Evolutionary conservation across 177 flowering plant species (phyloP).

Genomic region (Telopea speciosissima): DNA sequence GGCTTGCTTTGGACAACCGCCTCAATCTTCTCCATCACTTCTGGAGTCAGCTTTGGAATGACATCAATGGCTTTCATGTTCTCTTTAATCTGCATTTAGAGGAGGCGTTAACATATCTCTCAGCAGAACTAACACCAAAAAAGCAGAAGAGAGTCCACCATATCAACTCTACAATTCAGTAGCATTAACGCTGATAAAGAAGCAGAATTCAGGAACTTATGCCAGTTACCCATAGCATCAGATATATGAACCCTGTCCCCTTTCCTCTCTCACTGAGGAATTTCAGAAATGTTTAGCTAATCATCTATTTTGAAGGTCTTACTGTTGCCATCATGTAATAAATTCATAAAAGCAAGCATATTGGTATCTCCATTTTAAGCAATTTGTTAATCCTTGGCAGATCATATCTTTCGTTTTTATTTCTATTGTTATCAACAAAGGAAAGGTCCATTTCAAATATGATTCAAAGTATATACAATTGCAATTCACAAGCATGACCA

Average conservation of each 20-base stretch:
- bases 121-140: neutral
- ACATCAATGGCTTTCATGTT: conserved; percentile 97
- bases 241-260: neutral
- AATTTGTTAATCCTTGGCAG: neutral
- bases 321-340: neutral
- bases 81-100: conserved; percentile 66
- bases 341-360: neutral
- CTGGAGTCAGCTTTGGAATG: conserved; percentile 80
- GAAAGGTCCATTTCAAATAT: no score
- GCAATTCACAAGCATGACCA: no score
- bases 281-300: neutral
- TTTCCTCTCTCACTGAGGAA: neutral
- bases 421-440: no score
- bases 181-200: neutral
- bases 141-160: neutral
- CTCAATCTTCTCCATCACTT: conserved; percentile 88
- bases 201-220: neutral
- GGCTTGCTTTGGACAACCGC: conserved; percentile 93
- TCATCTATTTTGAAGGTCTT: neutral
- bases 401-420: neutral
- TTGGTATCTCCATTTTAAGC: neutral
- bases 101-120: neutral
- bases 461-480: no score
- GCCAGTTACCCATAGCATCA: neutral
- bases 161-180: neutral